These are phyloP conservation scores for Luffa aegyptiaca DNA, from an alignment of 306 rosid genomes.

Conservation along the genomic window DNA sequence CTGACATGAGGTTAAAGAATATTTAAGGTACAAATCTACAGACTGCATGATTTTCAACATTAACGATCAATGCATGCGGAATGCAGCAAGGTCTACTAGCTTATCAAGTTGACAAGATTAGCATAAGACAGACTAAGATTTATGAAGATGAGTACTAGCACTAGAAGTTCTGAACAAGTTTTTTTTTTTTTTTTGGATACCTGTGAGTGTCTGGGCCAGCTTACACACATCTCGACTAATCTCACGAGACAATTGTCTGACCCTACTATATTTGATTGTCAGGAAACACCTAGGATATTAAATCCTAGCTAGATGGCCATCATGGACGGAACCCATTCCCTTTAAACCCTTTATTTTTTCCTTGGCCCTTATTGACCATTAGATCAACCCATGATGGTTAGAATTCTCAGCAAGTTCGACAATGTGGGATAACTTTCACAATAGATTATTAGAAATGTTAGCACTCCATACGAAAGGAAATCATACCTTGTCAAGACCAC, in stretches of 20 bases:
- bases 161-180: background rate
- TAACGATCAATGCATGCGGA: background rate
- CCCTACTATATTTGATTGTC: too few species aligned
- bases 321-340: too few species aligned
- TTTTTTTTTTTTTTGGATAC: too few species aligned
- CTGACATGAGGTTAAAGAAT: background rate
- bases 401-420: too few species aligned
- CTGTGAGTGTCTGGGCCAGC: too few species aligned
- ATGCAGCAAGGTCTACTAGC: background rate
- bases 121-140: background rate
- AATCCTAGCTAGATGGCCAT: too few species aligned
- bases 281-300: too few species aligned
- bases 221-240: too few species aligned
- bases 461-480: background rate
- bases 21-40: background rate
- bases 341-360: too few species aligned
- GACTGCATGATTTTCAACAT: background rate
- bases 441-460: background rate
- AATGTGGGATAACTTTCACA: background rate
- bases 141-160: background rate
- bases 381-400: too few species aligned
- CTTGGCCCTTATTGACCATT: too few species aligned
- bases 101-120: background rate
- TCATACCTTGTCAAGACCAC: conserved; percentile 48
- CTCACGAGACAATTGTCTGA: too few species aligned